Base-by-base conservation (phyloP, 768 basidiomycete genomes). In the Pisolithus albus region DNA sequence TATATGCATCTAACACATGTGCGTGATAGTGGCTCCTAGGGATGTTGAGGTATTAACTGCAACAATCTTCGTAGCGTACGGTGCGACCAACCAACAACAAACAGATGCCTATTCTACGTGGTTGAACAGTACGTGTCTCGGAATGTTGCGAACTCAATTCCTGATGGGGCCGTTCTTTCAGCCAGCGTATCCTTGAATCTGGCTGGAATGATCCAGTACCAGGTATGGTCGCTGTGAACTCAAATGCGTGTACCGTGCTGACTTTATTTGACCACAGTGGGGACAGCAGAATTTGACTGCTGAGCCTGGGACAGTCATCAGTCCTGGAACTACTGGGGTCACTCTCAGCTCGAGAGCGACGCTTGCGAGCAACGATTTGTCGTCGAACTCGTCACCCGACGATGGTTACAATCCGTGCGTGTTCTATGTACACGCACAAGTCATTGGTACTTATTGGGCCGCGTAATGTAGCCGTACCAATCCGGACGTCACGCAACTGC, bases 321-420 rank as follows among this genome's bases (percentile, higher is more conserved):
- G 67, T 24, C 54, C 66, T 23, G 57, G 47, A 24, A 50, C 61
- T 30, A 62, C 66, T 8, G 64, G 63, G 8, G 60, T 64, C 26
- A 63, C 64, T 7, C 60, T 72, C 0, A 55, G 58, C 24, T 56
- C 59, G n/a, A 65, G 62, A 41, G 66, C 69, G 7, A 77, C 72
- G 0, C 56, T 63, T 30, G 53, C 64, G 6, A 65, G 52, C 24
- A 59, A 59, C 15, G 64, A 65, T 41, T 64, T 65, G 19, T 76
- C 75, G 5, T 79, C 78, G 5, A 5, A 26, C 7, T 47, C 70
- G 18, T 80, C 82, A 3, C 84, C 84, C 26, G 80, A 82, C 51
- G 84, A 86, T 65, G 84, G 84, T 62, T 85, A 85, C 59, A 70
- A 72, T 37, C 69, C 44, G 67, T 69, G 41, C 38, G 69, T 45